Evolutionary conservation across 768 basidiomycete genomes (phyloP), one percentile per base, ranked within the genome.

Genomic region (Leccinum aurantiacum): DNA sequence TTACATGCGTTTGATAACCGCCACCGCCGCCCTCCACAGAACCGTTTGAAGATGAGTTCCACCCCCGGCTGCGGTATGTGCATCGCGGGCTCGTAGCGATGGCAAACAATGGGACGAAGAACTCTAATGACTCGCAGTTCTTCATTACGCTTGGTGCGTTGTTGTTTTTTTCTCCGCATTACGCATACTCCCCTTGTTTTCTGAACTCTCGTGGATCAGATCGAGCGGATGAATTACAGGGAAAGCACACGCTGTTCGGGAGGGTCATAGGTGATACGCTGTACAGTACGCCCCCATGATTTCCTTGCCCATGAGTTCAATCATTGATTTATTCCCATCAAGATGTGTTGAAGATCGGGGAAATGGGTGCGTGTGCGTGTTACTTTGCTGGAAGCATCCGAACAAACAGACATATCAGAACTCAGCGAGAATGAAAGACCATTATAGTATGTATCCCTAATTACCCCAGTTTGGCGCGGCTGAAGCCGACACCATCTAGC

Each of bases 221-320:
- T 70, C 82, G 91, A 29, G 91, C 95, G 5, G 93, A 96, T 58
- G 95, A 95, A 72, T 77, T 99, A 11, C 90, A 98, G 53, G 92
- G 91, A 48, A 97, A 95, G 71, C 91, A 98, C 67, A 98, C 97
- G 0, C 74, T 98, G 9, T 99, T 98, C 62, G 96, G 95, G n/a
- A 83, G 93, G 51, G 83, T 86, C 55, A 82, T 93, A 14, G 93
- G 93, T 4, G 92, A 95, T 69, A 95, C 93, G 0, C 77, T 96
- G 46, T 96, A 88, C 76, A 96, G 93, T 93, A 73, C 67, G 88
- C 80, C 17, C 17, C 14, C 48, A 44, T 35, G 13, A 3, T 5
- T 8, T 24, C n/a, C 17, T 29, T 25, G 17, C 33, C 15, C 4
- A 6, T 47, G 11, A 27, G 4, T 57, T 47, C 15, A 19, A 47